Evolutionary conservation across 202 grass and related monocot genomes (phyloP).

Genomic region (Eragrostis tef): DNA sequence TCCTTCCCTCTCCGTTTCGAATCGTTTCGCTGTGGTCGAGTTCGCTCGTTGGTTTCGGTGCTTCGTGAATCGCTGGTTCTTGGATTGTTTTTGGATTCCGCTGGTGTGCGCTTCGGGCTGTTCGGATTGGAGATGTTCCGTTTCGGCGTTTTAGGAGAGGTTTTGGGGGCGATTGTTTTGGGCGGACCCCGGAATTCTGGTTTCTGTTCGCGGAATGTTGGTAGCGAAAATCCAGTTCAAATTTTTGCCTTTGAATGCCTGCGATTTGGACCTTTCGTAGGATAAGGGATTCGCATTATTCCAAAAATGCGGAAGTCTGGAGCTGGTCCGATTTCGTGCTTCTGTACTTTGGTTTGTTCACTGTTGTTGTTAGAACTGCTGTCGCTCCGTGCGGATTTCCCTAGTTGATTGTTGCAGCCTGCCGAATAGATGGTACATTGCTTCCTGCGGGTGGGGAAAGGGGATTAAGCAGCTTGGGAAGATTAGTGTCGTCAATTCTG

Average conservation of each 20-base stretch:
- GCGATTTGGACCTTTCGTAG: not conserved
- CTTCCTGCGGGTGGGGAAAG: not conserved
- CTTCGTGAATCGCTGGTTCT: not conserved
- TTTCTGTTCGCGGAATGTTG: not conserved
- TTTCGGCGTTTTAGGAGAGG: constrained; percentile 37
- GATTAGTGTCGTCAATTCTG: not conserved
- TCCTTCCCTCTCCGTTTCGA: not conserved
- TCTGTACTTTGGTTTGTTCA: constrained; percentile 34
- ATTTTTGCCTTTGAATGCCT: constrained; percentile 13
- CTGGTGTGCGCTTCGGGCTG: not conserved
- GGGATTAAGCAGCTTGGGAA: not conserved
- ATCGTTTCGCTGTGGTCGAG: not conserved
- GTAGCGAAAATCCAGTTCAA: constrained; percentile 11
- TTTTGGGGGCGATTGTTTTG: constrained; percentile 38
- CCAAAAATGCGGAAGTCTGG: not conserved
- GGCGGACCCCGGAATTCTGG: constrained; percentile 30
- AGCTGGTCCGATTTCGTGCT: constrained; percentile 10
- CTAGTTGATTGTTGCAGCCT: not conserved
- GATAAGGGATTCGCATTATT: not conserved
- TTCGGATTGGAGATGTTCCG: constrained; percentile 12
- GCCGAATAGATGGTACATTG: not conserved
- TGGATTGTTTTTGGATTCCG: constrained; percentile 7
- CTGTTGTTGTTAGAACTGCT: not conserved
- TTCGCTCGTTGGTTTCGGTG: constrained; percentile 2
- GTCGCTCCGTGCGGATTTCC: not conserved